Evolutionary conservation across 257 asterid species (phyloP).

Genomic region (Fraxinus quadrangulata): DNA sequence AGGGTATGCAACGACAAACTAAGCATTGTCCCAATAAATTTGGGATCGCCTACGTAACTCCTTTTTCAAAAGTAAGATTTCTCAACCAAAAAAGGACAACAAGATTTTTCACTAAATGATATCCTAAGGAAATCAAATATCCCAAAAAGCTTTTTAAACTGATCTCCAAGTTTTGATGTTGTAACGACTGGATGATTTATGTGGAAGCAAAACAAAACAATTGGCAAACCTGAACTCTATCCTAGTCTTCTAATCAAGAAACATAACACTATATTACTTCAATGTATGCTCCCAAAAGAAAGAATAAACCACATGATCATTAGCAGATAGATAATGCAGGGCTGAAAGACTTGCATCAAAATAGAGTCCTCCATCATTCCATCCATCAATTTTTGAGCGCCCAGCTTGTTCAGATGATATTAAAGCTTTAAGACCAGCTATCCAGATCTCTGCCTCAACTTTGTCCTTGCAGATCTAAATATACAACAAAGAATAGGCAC

Average conservation of each 20-base stretch:
- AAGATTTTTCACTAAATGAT: neutral
- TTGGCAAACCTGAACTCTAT: neutral
- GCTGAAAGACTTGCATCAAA: conserved; percentile 60
- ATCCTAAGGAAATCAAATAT: too few species aligned
- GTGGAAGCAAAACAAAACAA: neutral
- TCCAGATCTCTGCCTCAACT: conserved; percentile 96
- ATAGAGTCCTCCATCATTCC: conserved; percentile 84
- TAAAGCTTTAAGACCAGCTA: conserved; percentile 77
- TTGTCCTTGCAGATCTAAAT: conserved; percentile 84
- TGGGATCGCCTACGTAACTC: neutral
- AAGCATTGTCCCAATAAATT: neutral
- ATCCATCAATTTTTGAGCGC: conserved; percentile 92
- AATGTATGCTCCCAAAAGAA: conserved; percentile 1
- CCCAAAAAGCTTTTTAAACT: too few species aligned
- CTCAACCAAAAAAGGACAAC: neutral
- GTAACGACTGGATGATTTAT: neutral
- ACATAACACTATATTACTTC: neutral
- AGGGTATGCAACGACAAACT: neutral
- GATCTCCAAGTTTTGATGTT: neutral
- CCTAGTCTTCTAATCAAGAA: neutral
- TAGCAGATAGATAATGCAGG: conserved; percentile 16
- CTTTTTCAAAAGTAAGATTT: neutral
- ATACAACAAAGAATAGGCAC: conserved; percentile 14
- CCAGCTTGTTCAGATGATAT: conserved; percentile 78
- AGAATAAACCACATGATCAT: neutral